These are phyloP conservation scores for Aspergillaceae sp. DNA, from an alignment of 2,329 filamentous ascomycete species.

Conservation along the genomic window DNA sequence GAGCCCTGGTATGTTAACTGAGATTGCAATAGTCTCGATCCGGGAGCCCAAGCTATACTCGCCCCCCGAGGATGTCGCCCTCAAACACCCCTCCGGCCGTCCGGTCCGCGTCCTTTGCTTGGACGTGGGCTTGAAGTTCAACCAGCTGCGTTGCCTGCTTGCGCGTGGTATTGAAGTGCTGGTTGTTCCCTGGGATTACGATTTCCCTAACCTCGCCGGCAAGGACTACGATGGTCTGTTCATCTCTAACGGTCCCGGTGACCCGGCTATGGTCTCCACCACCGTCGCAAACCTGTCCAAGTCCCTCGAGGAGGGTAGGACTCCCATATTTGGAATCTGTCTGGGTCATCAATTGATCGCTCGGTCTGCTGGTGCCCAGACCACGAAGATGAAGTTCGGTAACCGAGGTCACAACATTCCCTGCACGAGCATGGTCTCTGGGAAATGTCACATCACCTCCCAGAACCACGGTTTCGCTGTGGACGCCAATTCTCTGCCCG, in stretches of 20 bases:
- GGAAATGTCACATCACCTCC: conserved; percentile 96
- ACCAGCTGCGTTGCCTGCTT: conserved; percentile 89
- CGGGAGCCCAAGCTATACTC: conserved; percentile 77
- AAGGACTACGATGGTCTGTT: conserved; percentile 94
- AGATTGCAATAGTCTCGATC: conserved; percentile 62
- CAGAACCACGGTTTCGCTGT: conserved; percentile 98
- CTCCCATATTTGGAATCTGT: conserved; percentile 92
- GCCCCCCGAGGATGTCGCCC: conserved; percentile 58
- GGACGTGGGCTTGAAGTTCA: conserved; percentile 97
- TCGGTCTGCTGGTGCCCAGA: conserved; percentile 74
- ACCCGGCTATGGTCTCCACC: conserved; percentile 70
- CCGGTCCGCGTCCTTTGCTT: conserved; percentile 81
- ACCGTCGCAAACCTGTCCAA: conserved; percentile 73
- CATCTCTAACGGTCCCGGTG: conserved; percentile 94
- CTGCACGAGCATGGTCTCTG: conserved; percentile 89
- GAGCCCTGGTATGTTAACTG: conserved; percentile 25
- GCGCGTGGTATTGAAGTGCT: conserved; percentile 86
- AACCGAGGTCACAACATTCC: conserved; percentile 98
- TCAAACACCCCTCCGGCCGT: conserved; percentile 83
- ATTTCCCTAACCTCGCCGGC: conserved; percentile 67
- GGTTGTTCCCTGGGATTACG: conserved; percentile 92
- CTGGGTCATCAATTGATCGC: conserved; percentile 89
- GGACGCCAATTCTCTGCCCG: conserved; percentile 64
- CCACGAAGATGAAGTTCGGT: conserved; percentile 97
- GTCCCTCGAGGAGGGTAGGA: conserved; percentile 68